Evolutionary conservation across 1,284 basidiomycete species (phyloP).

Genomic region (Polyporus tsugae): DNA sequence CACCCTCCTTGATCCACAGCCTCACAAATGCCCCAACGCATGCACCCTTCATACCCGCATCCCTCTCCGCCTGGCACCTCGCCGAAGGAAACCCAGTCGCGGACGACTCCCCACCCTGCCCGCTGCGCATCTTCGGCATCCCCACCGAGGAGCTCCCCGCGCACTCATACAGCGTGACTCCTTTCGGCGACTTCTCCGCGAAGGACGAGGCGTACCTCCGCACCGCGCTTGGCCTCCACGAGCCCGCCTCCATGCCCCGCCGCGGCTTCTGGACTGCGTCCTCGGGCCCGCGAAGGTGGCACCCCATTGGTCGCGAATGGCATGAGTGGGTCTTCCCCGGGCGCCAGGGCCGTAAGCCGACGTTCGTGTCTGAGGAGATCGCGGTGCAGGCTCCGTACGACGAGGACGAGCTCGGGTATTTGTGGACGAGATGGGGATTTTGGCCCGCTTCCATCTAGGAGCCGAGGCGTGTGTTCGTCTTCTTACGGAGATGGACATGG

Average conservation of each 20-base stretch:
- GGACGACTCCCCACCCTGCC: neutral
- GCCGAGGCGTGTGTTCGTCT: neutral
- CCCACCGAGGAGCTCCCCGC: neutral
- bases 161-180: neutral
- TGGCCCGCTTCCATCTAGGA: neutral
- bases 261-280: neutral
- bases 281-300: neutral
- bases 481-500: no score
- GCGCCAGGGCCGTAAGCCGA: neutral
- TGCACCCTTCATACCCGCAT: neutral
- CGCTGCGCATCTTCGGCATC: neutral
- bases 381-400: neutral
- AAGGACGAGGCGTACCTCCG: neutral
- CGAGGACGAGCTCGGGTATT: neutral
- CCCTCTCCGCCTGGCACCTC: conserved; percentile 4
- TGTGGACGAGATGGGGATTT: neutral
- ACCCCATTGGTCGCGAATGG: neutral
- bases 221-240: neutral
- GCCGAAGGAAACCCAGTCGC: neutral
- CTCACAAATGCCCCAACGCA: neutral
- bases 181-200: neutral
- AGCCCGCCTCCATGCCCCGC: neutral
- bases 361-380: neutral
- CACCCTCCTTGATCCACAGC: neutral
- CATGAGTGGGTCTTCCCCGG: neutral